phyloP scores from a whole-genome alignment of 306 rosid genomes.

The Lathyrus oleraceus region DNA sequence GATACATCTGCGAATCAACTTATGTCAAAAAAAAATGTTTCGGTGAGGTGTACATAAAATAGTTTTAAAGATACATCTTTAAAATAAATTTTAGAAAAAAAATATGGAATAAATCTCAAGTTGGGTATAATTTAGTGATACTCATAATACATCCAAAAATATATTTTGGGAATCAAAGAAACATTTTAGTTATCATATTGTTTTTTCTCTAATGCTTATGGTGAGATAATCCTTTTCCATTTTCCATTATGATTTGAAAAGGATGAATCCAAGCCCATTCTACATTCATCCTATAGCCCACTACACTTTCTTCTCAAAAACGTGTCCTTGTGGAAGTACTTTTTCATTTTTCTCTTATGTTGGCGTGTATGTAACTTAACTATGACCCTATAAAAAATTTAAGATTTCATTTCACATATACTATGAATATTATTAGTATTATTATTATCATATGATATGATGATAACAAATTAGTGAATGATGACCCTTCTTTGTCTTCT shows the following conservation, averaged over 20 bases:
- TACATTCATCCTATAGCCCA: neutral
- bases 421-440: neutral
- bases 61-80: too few species aligned
- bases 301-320: neutral
- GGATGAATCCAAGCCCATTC: neutral
- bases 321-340: neutral
- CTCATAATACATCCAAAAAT: too few species aligned
- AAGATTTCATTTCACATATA: neutral
- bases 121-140: too few species aligned
- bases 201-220: too few species aligned
- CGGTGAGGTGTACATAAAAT: too few species aligned
- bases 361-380: slow-evolving; percentile 4
- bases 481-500: slow-evolving; percentile 48
- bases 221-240: too few species aligned
- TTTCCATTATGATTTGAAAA: neutral
- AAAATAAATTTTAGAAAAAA: too few species aligned
- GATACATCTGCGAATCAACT: too few species aligned
- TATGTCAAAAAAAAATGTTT: too few species aligned
- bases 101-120: too few species aligned
- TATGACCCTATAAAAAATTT: neutral
- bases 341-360: neutral
- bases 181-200: too few species aligned
- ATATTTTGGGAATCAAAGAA: too few species aligned
- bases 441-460: neutral
- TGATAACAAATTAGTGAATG: slow-evolving; percentile 36